Conservation (phyloP, 192 early-diverging fungal genomes). For the Phlyctochytrium arcticum region DNA sequence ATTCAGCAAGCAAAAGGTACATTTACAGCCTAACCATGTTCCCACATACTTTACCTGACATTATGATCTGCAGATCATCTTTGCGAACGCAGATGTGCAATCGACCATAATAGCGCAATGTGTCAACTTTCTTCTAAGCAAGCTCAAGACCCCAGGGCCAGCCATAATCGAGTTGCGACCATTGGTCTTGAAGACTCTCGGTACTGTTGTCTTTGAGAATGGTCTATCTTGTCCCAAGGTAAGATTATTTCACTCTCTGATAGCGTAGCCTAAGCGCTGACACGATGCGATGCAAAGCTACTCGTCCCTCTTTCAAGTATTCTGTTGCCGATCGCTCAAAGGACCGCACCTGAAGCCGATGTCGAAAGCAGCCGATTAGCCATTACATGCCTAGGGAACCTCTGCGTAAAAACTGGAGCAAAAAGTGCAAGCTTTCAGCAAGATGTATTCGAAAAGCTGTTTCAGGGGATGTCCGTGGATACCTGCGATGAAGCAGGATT, state of each 20-base stretch:
- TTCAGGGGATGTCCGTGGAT: slow-evolving; percentile 36
- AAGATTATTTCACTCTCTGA: background rate
- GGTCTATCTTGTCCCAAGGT: slow-evolving; percentile 14
- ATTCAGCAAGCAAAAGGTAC: slow-evolving; percentile 27
- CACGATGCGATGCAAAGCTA: no score
- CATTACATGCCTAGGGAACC: slow-evolving; percentile 63
- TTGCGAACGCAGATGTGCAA: background rate
- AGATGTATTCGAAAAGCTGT: slow-evolving; percentile 45
- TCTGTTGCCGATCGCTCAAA: background rate
- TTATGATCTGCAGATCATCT: background rate
- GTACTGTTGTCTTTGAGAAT: slow-evolving; percentile 24
- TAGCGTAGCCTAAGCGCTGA: background rate
- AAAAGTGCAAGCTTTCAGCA: slow-evolving; percentile 44
- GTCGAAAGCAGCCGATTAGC: slow-evolving; percentile 40
- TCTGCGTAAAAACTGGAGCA: slow-evolving; percentile 54
- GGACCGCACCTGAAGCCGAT: background rate
- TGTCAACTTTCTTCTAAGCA: slow-evolving; percentile 1
- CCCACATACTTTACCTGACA: background rate
- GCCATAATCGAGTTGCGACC: background rate
- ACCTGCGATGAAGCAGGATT: background rate
- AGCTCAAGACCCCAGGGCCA: background rate
- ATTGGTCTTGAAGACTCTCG: background rate
- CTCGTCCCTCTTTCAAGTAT: no score
- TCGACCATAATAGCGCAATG: background rate
- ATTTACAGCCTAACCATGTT: background rate